These are phyloP conservation scores for Populus pruinosa DNA, from an alignment of 345 rosid species.

Conservation along the genomic window DNA sequence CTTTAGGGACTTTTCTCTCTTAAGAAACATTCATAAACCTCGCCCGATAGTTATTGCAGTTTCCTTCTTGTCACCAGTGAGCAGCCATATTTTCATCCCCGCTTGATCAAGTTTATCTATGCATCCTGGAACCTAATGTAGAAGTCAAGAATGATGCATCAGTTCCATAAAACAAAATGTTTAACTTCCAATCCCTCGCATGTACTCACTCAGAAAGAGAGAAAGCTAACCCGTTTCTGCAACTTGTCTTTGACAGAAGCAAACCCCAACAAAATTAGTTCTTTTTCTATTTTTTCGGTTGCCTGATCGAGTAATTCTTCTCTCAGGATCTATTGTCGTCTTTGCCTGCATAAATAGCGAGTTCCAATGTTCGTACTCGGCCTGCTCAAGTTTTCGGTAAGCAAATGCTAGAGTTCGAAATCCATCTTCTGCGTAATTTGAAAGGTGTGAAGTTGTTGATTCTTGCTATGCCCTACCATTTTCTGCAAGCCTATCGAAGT, in stretches of 20 bases:
- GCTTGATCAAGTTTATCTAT: conserved; percentile 91
- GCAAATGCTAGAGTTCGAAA: conserved; percentile 75
- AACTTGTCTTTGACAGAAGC: conserved; percentile 79
- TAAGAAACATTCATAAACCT: not conserved
- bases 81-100: conserved; percentile 79
- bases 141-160: conserved; percentile 3
- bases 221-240: conserved; percentile 65
- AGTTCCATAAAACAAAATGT: not conserved
- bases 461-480: conserved; percentile 48
- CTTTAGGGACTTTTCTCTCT: not conserved
- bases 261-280: conserved; percentile 63
- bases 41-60: conserved; percentile 86
- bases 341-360: conserved; percentile 50
- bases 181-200: not conserved
- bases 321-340: conserved; percentile 64
- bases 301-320: conserved; percentile 61
- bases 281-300: conserved; percentile 64
- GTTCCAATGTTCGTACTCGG: conserved; percentile 56
- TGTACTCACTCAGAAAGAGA: not conserved
- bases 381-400: conserved; percentile 41
- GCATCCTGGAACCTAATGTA: conserved; percentile 70
- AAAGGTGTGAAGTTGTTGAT: conserved; percentile 50
- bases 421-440: conserved; percentile 67
- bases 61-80: conserved; percentile 84
- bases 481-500: conserved; percentile 58